Base-by-base conservation (phyloP, 1,284 basidiomycete species). In the Chondrostereum purpureum region DNA sequence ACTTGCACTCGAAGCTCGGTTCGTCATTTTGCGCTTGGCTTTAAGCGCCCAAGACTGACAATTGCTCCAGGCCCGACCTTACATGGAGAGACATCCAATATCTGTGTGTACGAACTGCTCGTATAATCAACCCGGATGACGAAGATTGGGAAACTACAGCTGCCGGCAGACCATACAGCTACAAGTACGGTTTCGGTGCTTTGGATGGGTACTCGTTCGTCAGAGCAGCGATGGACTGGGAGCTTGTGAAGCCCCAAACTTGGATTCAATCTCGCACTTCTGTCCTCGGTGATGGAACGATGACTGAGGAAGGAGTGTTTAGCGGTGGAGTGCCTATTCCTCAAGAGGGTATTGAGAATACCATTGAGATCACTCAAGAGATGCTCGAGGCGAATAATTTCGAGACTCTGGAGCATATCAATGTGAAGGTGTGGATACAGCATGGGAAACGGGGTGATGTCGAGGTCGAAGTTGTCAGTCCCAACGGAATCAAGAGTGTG, bases 41-140 rank as follows among this genome's bases (percentile, higher is more conserved):
- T 22, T 20, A 37, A 45, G 16, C 17, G 14, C 27, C 24, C 46
- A 5, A 42, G 31, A 39, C 41, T 42, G 42, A 12, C 47, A 18
- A 43, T 48, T 13, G 5, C 39, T 42, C 13, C 48, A 87, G 89
- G 24, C 92, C 93, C 13, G 95, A 99, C 39, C 77, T 99, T 20
- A 87, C 88, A 16, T 99, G 96, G 96, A 83, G 96, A 49, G 96
- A 99, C 60, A 76, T 98, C 35, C 96, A 99, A 61, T 83, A 99
- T 58, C 73, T 99, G 31, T 86, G 87, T 47, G 82, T 99, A 23
- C 73, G 77, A 49, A 88, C 83, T 1, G 89, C 90, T 1, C 75
- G 81, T 14, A 20, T 34, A 17, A 16, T 42, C 12, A 37, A 14
- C 21, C 27, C 27, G 31, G 27, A 36, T 18, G 96, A 99, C 59